These are phyloP conservation scores for Aureobasidium sp. DNA, from an alignment of 2,329 filamentous ascomycete genomes.

Conservation along the genomic window DNA sequence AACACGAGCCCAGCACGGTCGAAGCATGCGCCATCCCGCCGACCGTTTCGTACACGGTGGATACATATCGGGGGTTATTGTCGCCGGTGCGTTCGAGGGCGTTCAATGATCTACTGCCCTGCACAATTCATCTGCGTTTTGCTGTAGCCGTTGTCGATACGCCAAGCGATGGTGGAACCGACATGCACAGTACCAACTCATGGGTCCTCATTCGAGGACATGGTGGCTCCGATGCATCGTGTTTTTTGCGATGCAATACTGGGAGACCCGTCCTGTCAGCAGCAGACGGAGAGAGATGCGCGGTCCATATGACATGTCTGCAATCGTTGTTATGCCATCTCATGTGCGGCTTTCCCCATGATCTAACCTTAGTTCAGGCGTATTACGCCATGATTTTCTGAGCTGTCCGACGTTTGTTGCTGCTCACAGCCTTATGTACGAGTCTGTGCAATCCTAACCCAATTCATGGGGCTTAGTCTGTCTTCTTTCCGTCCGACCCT, in stretches of 20 bases:
- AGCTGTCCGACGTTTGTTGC: conserved; percentile 5
- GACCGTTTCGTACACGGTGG: neutral
- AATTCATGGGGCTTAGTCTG: neutral
- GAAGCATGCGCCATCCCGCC: neutral
- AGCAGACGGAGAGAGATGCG: conserved; percentile 1
- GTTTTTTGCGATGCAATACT: neutral
- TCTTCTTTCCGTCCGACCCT: neutral
- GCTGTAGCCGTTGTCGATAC: conserved; percentile 4
- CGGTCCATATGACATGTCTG: conserved; percentile 10
- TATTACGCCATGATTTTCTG: conserved; percentile 12
- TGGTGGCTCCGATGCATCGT: conserved; percentile 4
- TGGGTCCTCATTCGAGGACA: neutral
- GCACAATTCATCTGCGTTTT: neutral
- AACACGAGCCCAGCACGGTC: neutral
- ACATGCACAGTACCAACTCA: conserved; percentile 3
- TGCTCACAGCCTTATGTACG: conserved; percentile 6
- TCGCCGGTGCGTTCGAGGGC: neutral
- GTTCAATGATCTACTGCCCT: conserved; percentile 9
- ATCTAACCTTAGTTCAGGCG: conserved; percentile 8
- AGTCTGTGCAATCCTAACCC: conserved; percentile 4
- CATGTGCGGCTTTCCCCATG: conserved; percentile 2
- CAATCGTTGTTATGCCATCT: conserved; percentile 5
- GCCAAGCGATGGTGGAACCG: conserved; percentile 7
- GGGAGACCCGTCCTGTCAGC: conserved; percentile 7
- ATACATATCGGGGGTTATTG: neutral